These are phyloP conservation scores for Quercus suber DNA, from an alignment of 306 rosid genomes.

Conservation along the genomic window DNA sequence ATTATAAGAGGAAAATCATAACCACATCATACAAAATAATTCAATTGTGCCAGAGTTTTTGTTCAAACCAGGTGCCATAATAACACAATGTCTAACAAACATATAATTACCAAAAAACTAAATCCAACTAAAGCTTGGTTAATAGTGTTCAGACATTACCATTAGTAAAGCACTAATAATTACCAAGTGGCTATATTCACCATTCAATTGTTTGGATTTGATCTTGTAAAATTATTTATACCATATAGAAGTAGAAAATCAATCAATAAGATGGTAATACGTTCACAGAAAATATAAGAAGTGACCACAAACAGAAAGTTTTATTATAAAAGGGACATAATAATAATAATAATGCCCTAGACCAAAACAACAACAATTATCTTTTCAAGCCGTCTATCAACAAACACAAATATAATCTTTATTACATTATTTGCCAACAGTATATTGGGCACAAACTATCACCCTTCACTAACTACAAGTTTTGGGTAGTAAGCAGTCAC, in stretches of 20 bases:
- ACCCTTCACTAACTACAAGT: neutral
- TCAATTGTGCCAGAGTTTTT: neutral
- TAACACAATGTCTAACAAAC: neutral
- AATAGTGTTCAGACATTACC: neutral
- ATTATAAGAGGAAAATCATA: neutral
- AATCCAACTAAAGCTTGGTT: neutral
- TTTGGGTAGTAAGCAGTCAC: constrained; percentile 35
- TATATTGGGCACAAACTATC: neutral
- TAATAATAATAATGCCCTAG: neutral
- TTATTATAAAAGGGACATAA: neutral
- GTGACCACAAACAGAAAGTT: neutral
- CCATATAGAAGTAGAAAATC: neutral
- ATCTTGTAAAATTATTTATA: no score
- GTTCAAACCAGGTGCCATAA: neutral
- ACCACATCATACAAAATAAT: neutral
- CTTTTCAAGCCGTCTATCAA: no score
- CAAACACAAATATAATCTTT: no score
- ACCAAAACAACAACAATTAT: no score
- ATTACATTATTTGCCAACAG: no score
- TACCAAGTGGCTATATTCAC: no score
- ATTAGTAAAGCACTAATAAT: no score
- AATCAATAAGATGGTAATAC: neutral
- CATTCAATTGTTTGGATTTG: no score
- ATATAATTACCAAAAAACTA: no score
- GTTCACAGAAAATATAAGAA: neutral